These are phyloP conservation scores for Chromosphaera perkinsii DNA, from an alignment of 208 protist genomes.

Conservation along the genomic window DNA sequence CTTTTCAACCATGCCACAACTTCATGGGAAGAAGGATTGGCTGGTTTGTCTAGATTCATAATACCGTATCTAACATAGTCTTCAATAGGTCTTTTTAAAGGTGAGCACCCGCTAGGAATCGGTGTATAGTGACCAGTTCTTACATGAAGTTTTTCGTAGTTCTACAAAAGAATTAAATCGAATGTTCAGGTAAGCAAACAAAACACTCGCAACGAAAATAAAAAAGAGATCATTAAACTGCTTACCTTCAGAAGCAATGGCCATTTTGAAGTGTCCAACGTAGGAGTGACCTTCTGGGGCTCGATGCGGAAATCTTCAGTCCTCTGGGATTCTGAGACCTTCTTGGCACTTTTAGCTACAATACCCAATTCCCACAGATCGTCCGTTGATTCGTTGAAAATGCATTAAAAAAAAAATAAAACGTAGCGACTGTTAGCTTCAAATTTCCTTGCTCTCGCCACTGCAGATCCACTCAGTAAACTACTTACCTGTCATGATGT, in stretches of 20 bases:
- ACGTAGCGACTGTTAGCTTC: too few species aligned
- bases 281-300: constrained; percentile 46
- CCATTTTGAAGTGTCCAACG: constrained; percentile 85
- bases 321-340: too few species aligned
- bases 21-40: constrained; percentile 99
- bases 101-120: constrained; percentile 86
- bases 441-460: too few species aligned
- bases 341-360: too few species aligned
- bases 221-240: too few species aligned
- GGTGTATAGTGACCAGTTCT: constrained; percentile 92
- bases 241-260: constrained; percentile 88
- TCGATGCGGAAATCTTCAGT: constrained; percentile 42
- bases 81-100: constrained; percentile 87
- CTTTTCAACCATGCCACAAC: constrained; percentile 99
- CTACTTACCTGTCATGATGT: too few species aligned
- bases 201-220: not conserved
- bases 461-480: too few species aligned
- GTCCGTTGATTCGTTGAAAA: too few species aligned
- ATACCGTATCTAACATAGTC: constrained; percentile 96
- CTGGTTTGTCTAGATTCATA: constrained; percentile 99
- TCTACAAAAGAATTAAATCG: constrained; percentile 41
- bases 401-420: too few species aligned
- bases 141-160: constrained; percentile 96
- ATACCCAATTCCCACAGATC: too few species aligned
- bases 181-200: not conserved